Evolutionary conservation across 2,329 filamentous ascomycete species (phyloP), one percentile per base, ranked within the genome.

Genomic region (Diaporthe eres): DNA sequence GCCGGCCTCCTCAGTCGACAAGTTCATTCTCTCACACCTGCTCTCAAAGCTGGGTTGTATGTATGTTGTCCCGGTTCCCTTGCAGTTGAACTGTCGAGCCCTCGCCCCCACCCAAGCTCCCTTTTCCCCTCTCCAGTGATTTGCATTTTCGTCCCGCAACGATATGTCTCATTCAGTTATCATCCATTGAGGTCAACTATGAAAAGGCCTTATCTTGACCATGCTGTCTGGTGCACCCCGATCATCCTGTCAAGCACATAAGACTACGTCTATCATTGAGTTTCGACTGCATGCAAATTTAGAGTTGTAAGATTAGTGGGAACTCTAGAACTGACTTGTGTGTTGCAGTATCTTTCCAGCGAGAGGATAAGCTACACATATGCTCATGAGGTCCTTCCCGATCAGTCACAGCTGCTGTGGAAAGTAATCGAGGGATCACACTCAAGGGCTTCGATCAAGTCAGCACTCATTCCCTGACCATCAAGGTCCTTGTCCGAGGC

Each of bases 21-120:
- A 42, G 22, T 53, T 55, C 71, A 28, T 28, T 44, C n/a, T 22
- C 58, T 57, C 34, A n/a, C 31, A 42, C 28, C 28, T 57, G 61
- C 60, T 34, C 47, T 65, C 58, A 13, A 55, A 47, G 49, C 19
- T 65, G 71, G 47, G 49, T 57, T 31, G 58, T 65, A 65, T 34
- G 71, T 70, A 70, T 15, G 49, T 55, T 22, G 49, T 55, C 49
- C 49, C 31, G 39, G 19, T 73, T 19, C 53, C 37, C 25, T 53
- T 44, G 19, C 8, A 25, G 31, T 31, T 17, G 47, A 55, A 13
- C 65, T 44, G 8, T 34, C 37, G n/a, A 37, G 19, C n/a, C 39
- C 22, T 65, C 25, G 25, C 19, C 39, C 44, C 70, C n/a, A 53
- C 47, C 31, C 49, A 65, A 34, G 15, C 34, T 55, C 22, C 10